Conservation (phyloP, 148 eudicot genomes). For the Rhododendron griersonianum region DNA sequence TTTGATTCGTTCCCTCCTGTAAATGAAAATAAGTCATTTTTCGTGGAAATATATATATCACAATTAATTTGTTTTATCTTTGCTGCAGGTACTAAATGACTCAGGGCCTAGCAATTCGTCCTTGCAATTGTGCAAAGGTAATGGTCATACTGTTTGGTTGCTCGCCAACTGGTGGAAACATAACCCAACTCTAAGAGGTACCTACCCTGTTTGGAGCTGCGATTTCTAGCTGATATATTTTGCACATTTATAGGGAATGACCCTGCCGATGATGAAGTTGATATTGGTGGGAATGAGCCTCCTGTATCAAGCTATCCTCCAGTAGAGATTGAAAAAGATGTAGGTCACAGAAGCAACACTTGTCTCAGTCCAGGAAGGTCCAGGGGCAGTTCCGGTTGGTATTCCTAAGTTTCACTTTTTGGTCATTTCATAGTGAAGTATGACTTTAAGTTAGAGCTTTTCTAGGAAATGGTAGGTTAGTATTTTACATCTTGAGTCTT, state of each 20-base stretch:
- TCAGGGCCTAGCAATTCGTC: conserved; percentile 66
- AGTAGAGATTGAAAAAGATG: conserved; percentile 35
- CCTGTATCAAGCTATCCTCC: conserved; percentile 57
- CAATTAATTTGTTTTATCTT: conserved; percentile 3
- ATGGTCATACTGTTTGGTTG: conserved; percentile 8
- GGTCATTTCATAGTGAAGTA: background rate
- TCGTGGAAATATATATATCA: background rate
- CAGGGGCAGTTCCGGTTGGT: conserved; percentile 10
- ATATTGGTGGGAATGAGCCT: conserved; percentile 61
- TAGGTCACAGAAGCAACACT: conserved; percentile 16
- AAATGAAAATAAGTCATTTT: background rate
- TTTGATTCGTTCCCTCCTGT: background rate
- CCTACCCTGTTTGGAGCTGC: background rate
- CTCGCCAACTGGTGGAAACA: background rate
- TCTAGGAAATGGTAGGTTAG: background rate
- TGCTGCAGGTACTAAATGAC: conserved; percentile 47
- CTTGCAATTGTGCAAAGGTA: conserved; percentile 56
- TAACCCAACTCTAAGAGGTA: background rate
- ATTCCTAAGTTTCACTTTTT: background rate
- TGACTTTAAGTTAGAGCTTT: background rate
- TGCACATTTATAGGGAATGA: conserved; percentile 35
- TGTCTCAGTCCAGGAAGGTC: conserved; percentile 14
- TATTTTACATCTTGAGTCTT: background rate
- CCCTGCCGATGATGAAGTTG: conserved; percentile 49
- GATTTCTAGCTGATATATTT: background rate